These are phyloP conservation scores for Neospermospora avenae DNA, from an alignment of 2,329 filamentous ascomycete genomes.

Conservation along the genomic window DNA sequence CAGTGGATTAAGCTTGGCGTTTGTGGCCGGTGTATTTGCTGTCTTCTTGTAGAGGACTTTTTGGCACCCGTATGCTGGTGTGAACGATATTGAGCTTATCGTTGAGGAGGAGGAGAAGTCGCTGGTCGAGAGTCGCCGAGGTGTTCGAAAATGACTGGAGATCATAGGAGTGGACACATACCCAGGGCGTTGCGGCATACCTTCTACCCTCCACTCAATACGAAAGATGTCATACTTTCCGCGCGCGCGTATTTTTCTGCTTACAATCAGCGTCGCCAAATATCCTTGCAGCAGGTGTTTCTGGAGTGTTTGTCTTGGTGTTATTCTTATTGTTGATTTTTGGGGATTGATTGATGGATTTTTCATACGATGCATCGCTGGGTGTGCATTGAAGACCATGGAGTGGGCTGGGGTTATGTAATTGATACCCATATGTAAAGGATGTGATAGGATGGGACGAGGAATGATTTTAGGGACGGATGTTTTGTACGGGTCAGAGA, in stretches of 20 bases:
- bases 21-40: constrained; percentile 7
- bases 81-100: too few relatives aligned
- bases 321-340: not conserved
- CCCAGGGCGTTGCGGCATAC: not conserved
- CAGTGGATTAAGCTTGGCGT: not conserved
- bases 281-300: not conserved
- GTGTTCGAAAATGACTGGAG: too few relatives aligned
- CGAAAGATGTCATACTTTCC: not conserved
- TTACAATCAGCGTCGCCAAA: not conserved
- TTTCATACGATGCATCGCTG: not conserved
- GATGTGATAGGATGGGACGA: not conserved
- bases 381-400: not conserved
- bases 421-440: constrained; percentile 1
- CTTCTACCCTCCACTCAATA: not conserved
- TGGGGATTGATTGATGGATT: not conserved
- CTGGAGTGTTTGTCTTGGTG: not conserved
- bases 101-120: not conserved
- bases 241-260: not conserved
- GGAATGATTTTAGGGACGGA: not conserved
- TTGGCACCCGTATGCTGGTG: not conserved
- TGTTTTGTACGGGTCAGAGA: too few relatives aligned
- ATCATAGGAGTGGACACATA: too few relatives aligned
- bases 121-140: not conserved
- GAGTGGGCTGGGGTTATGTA: not conserved
- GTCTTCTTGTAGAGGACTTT: not conserved